Evolutionary conservation across 1,284 basidiomycete species (phyloP), one percentile per base, ranked within the genome.

Genomic region (Mycocalia duriaeana): DNA sequence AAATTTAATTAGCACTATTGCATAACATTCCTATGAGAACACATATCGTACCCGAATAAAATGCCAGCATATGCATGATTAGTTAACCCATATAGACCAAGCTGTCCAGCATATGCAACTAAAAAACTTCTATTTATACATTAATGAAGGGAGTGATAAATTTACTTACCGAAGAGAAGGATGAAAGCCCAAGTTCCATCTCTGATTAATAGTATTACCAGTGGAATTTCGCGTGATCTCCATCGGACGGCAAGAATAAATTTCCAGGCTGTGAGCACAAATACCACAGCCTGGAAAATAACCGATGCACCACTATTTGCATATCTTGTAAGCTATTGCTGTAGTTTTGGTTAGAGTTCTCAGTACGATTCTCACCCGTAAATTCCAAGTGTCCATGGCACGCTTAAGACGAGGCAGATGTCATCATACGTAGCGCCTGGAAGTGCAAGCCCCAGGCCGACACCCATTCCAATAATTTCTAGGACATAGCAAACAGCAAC

Each of bases 111-210:
- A 28, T 63, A 61, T 16, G 58, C 48, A 22, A 57, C 66, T 65
- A 35, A 25, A 4, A 31, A 45, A 35, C 22, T 26, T 26, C 20
- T 14, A 23, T 44, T 25, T 26, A 4, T 43, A 11, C 31, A 31
- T 38, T n/a, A 9, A 2, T 14, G 37, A 34, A 16, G 16, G 20
- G 45, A 24, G 40, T n/a, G 35, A 20, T n/a, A n/a, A n/a, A n/a
- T n/a, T n/a, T 34, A 46, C 59, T 48, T 48, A 67, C 65, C 38
- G 41, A 63, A 62, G 9, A 68, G 51, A 5, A 71, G 46, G 16
- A 67, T 53, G 52, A 71, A 72, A 1, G 68, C 70, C 71, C 71
- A 73, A 5, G 66, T 69, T 14, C 71, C 71, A 53, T 72, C 71
- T n/a, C 67, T 58, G 52, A 70, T 58, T 18, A 72, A 54, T 2